Evolutionary conservation across 1,139 yeast species (phyloP), one percentile per base, ranked within the genome.

Genomic region (Meyerozyma carpophila): DNA sequence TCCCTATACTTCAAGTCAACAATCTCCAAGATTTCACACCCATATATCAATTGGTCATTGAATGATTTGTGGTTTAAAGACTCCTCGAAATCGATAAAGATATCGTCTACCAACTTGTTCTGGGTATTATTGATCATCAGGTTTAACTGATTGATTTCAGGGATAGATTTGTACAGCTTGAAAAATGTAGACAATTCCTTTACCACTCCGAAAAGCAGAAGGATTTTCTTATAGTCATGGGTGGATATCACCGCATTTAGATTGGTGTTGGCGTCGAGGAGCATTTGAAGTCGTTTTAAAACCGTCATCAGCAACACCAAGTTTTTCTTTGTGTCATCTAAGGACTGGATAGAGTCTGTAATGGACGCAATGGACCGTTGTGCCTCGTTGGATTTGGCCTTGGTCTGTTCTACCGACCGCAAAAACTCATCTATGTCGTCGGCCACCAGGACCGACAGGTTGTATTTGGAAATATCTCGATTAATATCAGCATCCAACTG

Each of bases 281-380:
- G 71, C 86, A 91, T 91, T 57, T 90, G 96, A 32, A 94, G 72
- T 48, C 96, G 75, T 56, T 93, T 87, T 49, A 93, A 73, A 31
- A 91, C 81, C 1, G 95, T 89, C 86, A 93, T 87, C 11, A 94
- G 81, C 31, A 80, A 71, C 3, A 89, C 91, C 43, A 93, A 68
- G 59, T 93, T 93, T 58, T 79, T 80, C 66, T 93, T 94, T 39
- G 90, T 82, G 43, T 77, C 79, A 61, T 93, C 98, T 47, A 93
- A 70, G 32, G 75, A 70, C 53, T 88, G 86, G 46, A 94, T 90
- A 41, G 84, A 85, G 5, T 79, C 70, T 0, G 97, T 91, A 77
- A 89, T 84, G 10, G 62, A 63, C 8, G 82, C 70, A 43, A 91
- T 89, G 3, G 82, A 75, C 6, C 63, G 54, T 47, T 86, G 91